Evolutionary conservation across 148 eudicot genomes (phyloP).

Genomic region (Arctostaphylos glauca): DNA sequence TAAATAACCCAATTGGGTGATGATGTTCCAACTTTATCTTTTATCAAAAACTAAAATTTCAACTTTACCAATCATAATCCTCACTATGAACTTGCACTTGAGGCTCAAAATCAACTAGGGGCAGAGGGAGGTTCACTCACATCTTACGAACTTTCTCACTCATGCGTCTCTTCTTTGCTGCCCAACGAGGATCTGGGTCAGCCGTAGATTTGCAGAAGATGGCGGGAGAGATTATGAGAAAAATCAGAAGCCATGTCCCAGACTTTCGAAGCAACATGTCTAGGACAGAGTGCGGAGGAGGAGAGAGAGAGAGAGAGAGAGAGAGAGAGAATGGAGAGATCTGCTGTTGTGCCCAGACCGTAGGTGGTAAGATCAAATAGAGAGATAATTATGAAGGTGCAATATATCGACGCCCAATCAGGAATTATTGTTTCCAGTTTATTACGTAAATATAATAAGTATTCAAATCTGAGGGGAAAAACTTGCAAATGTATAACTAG

Average conservation of each 20-base stretch:
- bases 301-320: not conserved
- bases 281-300: not conserved
- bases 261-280: conserved; percentile 37
- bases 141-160: conserved; percentile 77
- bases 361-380: not conserved
- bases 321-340: not conserved
- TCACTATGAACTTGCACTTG: no score
- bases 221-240: conserved; percentile 44
- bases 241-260: conserved; percentile 50
- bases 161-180: conserved; percentile 66
- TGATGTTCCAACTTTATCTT: not conserved
- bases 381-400: no score
- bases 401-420: no score
- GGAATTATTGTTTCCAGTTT: no score
- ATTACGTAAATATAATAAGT: no score
- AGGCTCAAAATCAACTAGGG: no score
- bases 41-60: no score
- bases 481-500: no score
- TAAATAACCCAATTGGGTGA: not conserved
- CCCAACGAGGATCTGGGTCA: conserved; percentile 36
- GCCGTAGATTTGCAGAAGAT: conserved; percentile 37
- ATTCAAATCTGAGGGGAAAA: no score
- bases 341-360: not conserved
- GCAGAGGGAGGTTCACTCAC: conserved; percentile 34
- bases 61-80: no score